A percentile compares a stretch with the other conserved stretches of the same genome.
Conservation (phyloP, 2,329 filamentous ascomycete genomes). For the Exophiala xenobiotica region DNA sequence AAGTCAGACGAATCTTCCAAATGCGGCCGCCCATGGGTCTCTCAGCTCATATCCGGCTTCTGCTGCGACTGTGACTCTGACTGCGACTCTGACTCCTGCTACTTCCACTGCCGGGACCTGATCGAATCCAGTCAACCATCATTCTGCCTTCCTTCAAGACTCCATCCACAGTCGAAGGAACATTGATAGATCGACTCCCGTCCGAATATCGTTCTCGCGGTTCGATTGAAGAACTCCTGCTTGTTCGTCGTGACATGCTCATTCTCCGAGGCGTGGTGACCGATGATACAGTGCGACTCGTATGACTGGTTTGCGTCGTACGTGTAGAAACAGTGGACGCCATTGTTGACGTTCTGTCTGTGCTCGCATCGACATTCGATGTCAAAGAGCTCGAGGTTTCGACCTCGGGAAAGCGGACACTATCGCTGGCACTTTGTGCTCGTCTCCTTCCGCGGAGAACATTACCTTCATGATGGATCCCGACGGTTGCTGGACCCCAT, state of each 20-base stretch:
- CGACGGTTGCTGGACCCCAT: slow-evolving; percentile 28
- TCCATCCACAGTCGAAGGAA: slow-evolving; percentile 18
- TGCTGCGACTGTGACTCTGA: slow-evolving; percentile 3
- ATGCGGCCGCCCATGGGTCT: neutral
- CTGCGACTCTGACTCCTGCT: slow-evolving; percentile 1
- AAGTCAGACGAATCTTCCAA: neutral
- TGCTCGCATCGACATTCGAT: neutral
- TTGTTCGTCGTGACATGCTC: neutral
- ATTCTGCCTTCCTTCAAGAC: slow-evolving; percentile 17
- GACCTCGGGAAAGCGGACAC: neutral
- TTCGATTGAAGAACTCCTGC: slow-evolving; percentile 5
- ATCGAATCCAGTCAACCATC: slow-evolving; percentile 25
- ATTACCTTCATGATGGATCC: slow-evolving; percentile 16
- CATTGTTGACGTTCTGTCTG: slow-evolving; percentile 3
- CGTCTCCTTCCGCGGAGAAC: neutral
- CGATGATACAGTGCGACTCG: neutral
- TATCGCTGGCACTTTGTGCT: neutral
- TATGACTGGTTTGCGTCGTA: neutral
- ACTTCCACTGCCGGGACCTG: slow-evolving; percentile 1
- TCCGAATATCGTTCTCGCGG: slow-evolving; percentile 20
- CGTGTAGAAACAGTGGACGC: slow-evolving; percentile 1
- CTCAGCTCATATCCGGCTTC: neutral
- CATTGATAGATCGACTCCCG: slow-evolving; percentile 4
- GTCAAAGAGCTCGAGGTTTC: neutral
- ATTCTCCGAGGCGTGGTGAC: slow-evolving; percentile 1